A percentile compares a stretch with the other conserved stretches of the same genome.
These are phyloP conservation scores for Pseudogymnoascus sp. DNA, from an alignment of 2,329 filamentous ascomycete species.

Conservation along the genomic window DNA sequence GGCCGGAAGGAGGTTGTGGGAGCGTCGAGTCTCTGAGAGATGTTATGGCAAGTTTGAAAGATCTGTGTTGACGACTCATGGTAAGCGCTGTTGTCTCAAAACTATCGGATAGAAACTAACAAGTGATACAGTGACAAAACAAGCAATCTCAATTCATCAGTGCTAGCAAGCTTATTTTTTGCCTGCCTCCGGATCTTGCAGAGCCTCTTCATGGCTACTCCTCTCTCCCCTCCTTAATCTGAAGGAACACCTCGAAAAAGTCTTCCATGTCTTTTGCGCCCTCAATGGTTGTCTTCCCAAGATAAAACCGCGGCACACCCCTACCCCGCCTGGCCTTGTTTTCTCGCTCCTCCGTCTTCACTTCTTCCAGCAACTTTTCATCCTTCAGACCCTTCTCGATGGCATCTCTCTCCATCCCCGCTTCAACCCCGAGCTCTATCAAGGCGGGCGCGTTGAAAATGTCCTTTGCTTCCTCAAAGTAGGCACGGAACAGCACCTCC, in stretches of 20 bases:
- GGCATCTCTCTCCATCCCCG: constrained; percentile 43
- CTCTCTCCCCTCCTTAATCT: constrained; percentile 28
- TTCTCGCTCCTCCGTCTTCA: constrained; percentile 48
- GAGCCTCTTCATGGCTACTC: constrained; percentile 45
- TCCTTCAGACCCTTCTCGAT: constrained; percentile 49
- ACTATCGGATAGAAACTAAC: neutral
- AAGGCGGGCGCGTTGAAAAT: constrained; percentile 43
- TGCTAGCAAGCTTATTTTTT: constrained; percentile 62
- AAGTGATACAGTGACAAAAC: constrained; percentile 35
- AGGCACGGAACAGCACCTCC: constrained; percentile 55
- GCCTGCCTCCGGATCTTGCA: constrained; percentile 71
- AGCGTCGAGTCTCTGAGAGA: neutral
- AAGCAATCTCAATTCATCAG: constrained; percentile 59
- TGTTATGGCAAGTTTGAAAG: neutral
- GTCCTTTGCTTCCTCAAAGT: constrained; percentile 59
- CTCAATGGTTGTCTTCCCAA: neutral
- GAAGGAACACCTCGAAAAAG: neutral
- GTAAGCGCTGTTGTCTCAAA: neutral
- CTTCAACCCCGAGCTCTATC: neutral
- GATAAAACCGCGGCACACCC: neutral
- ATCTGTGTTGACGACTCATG: neutral
- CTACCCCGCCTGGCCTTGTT: constrained; percentile 32
- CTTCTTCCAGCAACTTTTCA: constrained; percentile 42
- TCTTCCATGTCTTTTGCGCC: constrained; percentile 3
- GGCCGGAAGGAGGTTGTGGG: neutral